Percentiles rank a stretch among this genome's conserved stretches.
These are phyloP conservation scores for Jaenimonas drosophilae DNA, from an alignment of 208 protist species.

Conservation along the genomic window DNA sequence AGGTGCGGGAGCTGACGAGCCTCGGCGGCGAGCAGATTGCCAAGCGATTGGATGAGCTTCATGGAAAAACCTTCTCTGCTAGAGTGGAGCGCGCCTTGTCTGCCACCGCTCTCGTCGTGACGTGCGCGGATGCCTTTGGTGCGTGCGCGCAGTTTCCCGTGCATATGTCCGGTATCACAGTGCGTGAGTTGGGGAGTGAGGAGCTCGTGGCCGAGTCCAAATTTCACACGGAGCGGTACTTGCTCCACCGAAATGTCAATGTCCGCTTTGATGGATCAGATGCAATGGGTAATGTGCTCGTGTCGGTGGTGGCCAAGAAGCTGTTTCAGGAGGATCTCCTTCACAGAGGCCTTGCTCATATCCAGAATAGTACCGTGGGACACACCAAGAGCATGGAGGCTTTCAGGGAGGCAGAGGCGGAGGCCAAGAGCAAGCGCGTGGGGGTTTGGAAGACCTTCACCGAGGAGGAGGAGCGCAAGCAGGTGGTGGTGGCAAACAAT, in stretches of 20 bases:
- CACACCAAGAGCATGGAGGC: slow-evolving; percentile 25
- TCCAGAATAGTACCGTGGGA: slow-evolving; percentile 47
- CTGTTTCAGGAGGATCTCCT: slow-evolving; percentile 84
- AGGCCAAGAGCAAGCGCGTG: slow-evolving; percentile 28
- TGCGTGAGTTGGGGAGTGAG: slow-evolving; percentile 36
- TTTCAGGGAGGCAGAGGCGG: slow-evolving; percentile 45
- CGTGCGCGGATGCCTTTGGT: slow-evolving; percentile 38
- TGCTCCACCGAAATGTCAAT: slow-evolving; percentile 80
- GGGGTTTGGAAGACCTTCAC: slow-evolving; percentile 67
- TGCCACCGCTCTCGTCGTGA: slow-evolving; percentile 28
- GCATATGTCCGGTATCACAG: slow-evolving; percentile 68
- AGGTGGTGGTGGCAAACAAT: slow-evolving; percentile 3
- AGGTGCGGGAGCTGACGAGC: slow-evolving; percentile 53
- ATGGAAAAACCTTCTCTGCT: slow-evolving; percentile 46
- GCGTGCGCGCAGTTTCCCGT: slow-evolving; percentile 54
- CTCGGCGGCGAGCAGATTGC: slow-evolving; percentile 32
- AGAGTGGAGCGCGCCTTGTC: slow-evolving; percentile 76
- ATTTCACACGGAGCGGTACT: slow-evolving; percentile 62
- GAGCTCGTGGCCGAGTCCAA: slow-evolving; percentile 31
- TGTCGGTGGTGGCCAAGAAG: slow-evolving; percentile 77
- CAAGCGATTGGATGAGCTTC: slow-evolving; percentile 20
- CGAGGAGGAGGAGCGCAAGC: slow-evolving; percentile 1
- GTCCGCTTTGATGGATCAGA: slow-evolving; percentile 70
- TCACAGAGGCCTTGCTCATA: slow-evolving; percentile 53
- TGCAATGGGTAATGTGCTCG: slow-evolving; percentile 65